Base-by-base conservation (phyloP, 192 early-diverging fungal genomes). In the Coemansia sp. region DNA sequence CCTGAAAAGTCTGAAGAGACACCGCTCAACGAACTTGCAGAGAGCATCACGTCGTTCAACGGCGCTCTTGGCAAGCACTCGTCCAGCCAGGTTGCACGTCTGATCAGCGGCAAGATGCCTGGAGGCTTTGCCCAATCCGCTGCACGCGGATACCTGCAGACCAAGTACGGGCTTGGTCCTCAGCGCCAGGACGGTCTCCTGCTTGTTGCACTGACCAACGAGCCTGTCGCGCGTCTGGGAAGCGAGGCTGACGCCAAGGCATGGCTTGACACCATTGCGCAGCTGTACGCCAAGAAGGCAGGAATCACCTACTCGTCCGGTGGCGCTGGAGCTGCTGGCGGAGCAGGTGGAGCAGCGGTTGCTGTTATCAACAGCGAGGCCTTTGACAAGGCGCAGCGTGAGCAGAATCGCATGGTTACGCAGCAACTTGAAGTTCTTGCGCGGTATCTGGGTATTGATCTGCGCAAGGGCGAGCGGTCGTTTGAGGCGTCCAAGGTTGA, bases 1-100 rank as follows among this genome's bases (percentile, higher is more conserved):
- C 91, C 93, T 45, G 95, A 97, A 70, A 95, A 95, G 84, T 87
- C 92, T 64, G 94, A 96, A 71, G 94, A 96, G 80, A 85, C 89
- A 47, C 91, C 94, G 43, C 84, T 96, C 53, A 86, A 85, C 58
- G 94, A 96, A 71, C 86, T 96, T 19, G 89, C 87, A 39, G 79
- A 86, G 39, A 81, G 87, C 39, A 76, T 96, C 48, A 84, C 84
- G 53, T 71, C 75, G 58, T 41, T 48, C n/a, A 83, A 84, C 71
- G 95, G 94, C 19, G 47, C 84, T 26, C 85, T 97, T 23, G 95
- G 95, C 70, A 97, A 95, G 86, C 92, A 91, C 63, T 87, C 88
- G 47, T 87, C 75, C 47, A 84, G 83, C 11, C 77, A 95, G 59
- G 76, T 95, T 59, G 84, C 89, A 70, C 90, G 91, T 82, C 75